phyloP scores from a whole-genome alignment of 495 filamentous ascomycete genomes.

The Xylaria grammica region DNA sequence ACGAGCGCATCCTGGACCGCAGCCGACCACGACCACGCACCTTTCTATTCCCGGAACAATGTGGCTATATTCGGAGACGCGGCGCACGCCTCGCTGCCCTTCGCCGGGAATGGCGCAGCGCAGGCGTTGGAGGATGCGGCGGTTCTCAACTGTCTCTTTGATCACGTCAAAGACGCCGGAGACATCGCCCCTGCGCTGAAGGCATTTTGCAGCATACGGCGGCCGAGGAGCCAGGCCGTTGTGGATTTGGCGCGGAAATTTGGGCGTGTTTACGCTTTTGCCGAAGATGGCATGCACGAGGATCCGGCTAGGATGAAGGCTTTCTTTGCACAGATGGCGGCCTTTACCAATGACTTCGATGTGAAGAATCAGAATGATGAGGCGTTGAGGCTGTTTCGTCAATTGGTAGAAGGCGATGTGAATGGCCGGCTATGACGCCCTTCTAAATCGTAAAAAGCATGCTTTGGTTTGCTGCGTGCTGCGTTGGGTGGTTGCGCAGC shows the following conservation, averaged over 20 bases:
- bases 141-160: conserved; percentile 44
- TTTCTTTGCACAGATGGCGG: conserved; percentile 36
- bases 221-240: conserved; percentile 39
- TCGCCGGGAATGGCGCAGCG: conserved; percentile 62
- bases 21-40: conserved; percentile 58
- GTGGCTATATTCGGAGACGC: conserved; percentile 63
- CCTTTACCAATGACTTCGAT: conserved; percentile 42
- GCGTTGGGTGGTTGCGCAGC: background rate
- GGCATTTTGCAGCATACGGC: conserved; percentile 35
- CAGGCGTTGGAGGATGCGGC: conserved; percentile 67
- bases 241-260: conserved; percentile 40
- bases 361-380: conserved; percentile 37
- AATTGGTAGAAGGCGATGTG: background rate
- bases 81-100: conserved; percentile 65
- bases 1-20: conserved; percentile 41
- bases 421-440: background rate
- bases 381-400: conserved; percentile 29
- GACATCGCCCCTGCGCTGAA: conserved; percentile 32
- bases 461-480: background rate
- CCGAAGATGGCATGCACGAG: conserved; percentile 39
- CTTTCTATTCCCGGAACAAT: conserved; percentile 51
- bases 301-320: conserved; percentile 37
- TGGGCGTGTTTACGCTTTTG: conserved; percentile 42
- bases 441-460: background rate
- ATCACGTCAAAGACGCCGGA: conserved; percentile 16